Conservation (phyloP, 1,284 basidiomycete genomes). For the Leccinum pachyderme region DNA sequence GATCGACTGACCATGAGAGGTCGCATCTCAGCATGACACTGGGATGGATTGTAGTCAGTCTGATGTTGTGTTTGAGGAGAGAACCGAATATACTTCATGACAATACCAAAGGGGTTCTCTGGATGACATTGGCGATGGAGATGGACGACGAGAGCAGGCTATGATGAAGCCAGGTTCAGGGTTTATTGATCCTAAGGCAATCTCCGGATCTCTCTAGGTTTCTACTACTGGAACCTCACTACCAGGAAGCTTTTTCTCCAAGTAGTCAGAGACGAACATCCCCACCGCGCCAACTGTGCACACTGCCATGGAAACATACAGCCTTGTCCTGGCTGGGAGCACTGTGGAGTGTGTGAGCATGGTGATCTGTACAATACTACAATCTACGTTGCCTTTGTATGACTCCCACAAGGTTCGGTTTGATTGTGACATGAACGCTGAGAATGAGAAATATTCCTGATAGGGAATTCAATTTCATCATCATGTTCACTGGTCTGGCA, state of each 20-base stretch:
- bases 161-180: slow-evolving; percentile 12
- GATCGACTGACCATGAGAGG: slow-evolving; percentile 65
- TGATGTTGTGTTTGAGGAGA: not conserved
- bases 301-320: slow-evolving; percentile 55
- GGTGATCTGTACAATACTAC: slow-evolving; percentile 7
- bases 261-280: slow-evolving; percentile 51
- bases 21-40: slow-evolving; percentile 79
- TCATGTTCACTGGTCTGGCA: slow-evolving; percentile 71
- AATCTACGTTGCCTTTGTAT: slow-evolving; percentile 38
- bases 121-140: slow-evolving; percentile 50
- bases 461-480: not conserved
- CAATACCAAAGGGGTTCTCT: slow-evolving; percentile 77
- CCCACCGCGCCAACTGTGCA: slow-evolving; percentile 53
- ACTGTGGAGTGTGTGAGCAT: slow-evolving; percentile 37
- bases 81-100: slow-evolving; percentile 54
- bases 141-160: slow-evolving; percentile 1
- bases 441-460: not conserved
- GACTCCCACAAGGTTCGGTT: slow-evolving; percentile 41
- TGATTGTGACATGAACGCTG: slow-evolving; percentile 22
- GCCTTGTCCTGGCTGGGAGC: slow-evolving; percentile 57
- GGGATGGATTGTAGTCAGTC: slow-evolving; percentile 14
- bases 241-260: slow-evolving; percentile 42
- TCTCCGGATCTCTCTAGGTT: slow-evolving; percentile 6
- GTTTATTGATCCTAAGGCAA: slow-evolving; percentile 5
- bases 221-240: slow-evolving; percentile 2